Percentiles rank a stretch among this genome's conserved stretches.
Evolutionary conservation across 768 basidiomycete species (phyloP).

Genomic region (Sporobolomyces phaffii): DNA sequence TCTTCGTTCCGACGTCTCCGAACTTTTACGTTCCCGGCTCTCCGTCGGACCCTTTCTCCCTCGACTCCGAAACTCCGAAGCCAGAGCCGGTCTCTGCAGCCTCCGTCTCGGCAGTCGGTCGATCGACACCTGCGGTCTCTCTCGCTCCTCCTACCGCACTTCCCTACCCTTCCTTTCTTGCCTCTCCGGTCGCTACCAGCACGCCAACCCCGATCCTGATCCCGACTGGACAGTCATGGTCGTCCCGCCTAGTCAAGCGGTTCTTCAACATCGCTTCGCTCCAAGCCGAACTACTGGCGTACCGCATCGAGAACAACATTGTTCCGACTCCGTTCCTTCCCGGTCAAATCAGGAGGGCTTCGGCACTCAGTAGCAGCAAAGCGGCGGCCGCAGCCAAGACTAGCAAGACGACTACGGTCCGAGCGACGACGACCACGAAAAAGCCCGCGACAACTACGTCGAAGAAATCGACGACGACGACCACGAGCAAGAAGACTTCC

Average conservation of each 20-base stretch:
- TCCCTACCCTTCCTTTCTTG: neutral
- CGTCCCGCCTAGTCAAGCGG: neutral
- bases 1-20: conserved; percentile 4
- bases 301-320: neutral
- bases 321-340: conserved; percentile 1
- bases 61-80: neutral
- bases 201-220: neutral
- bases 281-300: neutral
- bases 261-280: conserved; percentile 4
- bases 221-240: neutral
- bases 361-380: neutral
- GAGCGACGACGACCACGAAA: neutral
- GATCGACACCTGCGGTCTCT: conserved; percentile 4
- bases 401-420: neutral
- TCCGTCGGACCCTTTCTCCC: no score
- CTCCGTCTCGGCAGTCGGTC: neutral
- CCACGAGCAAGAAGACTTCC: neutral
- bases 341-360: neutral
- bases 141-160: neutral
- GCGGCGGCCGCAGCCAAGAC: neutral
- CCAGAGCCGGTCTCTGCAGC: conserved; percentile 1
- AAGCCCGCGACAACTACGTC: neutral
- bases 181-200: neutral
- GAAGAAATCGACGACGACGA: neutral
- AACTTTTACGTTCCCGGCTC: neutral